phyloP scores from a whole-genome alignment of 345 rosid species.

The rapeseed (Brassica napus) region Da-Ae NC_063441.1:20967001-20967500 shows the following conservation, averaged over 20 bases:
- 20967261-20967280: conserved; percentile 26
- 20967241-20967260: neutral
- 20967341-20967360: conserved; percentile 75
- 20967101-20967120: conserved; percentile 94
- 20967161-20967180: conserved; percentile 72
- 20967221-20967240: neutral
- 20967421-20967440: conserved; percentile 34
- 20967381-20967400: conserved; percentile 53
- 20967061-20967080: conserved; percentile 91
- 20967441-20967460: conserved; percentile 43
- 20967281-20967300: conserved; percentile 61
- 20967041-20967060: conserved; percentile 42
- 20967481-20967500: conserved; percentile 68
- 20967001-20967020: neutral
- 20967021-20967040: neutral
- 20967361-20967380: conserved; percentile 53
- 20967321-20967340: conserved; percentile 39
- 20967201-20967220: conserved; percentile 62
- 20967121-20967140: conserved; percentile 92
- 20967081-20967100: conserved; percentile 96
- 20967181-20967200: conserved; percentile 42
- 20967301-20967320: conserved; percentile 56
- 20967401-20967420: conserved; percentile 58
- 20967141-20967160: conserved; percentile 88
- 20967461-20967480: conserved; percentile 57